Evolutionary conservation across 2,329 filamentous ascomycete genomes (phyloP).

Genomic region (Colletotrichum sansevieriae): DNA sequence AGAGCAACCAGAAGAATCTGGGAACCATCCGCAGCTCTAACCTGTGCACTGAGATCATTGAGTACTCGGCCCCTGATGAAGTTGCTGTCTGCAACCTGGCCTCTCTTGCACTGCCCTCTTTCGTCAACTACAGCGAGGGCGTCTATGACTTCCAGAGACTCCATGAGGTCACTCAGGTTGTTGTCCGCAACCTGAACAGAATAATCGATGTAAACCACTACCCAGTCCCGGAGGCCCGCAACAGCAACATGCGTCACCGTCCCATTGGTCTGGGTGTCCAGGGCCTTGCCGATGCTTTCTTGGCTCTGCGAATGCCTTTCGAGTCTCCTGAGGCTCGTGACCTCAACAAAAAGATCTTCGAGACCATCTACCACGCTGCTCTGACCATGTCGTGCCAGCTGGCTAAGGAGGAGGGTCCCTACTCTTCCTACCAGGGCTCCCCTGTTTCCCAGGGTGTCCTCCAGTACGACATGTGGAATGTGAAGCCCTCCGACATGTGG

Average conservation of each 20-base stretch:
- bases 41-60: slow-evolving; percentile 97
- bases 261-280: slow-evolving; percentile 97
- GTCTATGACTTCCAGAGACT: slow-evolving; percentile 97
- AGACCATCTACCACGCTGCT: slow-evolving; percentile 98
- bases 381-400: slow-evolving; percentile 90
- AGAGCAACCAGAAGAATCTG: slow-evolving; percentile 99
- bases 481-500: slow-evolving; percentile 94
- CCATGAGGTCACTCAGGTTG: slow-evolving; percentile 92
- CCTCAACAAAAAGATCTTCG: slow-evolving; percentile 98
- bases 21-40: slow-evolving; percentile 99
- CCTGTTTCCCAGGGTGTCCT: slow-evolving; percentile 95
- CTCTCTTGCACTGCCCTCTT: slow-evolving; percentile 91
- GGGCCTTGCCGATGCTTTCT: slow-evolving; percentile 97
- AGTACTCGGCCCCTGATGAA: slow-evolving; percentile 97
- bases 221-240: slow-evolving; percentile 91
- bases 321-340: slow-evolving; percentile 94
- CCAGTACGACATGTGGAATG: slow-evolving; percentile 99
- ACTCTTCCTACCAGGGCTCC: slow-evolving; percentile 92
- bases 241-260: slow-evolving; percentile 97
- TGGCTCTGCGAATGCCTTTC: slow-evolving; percentile 95
- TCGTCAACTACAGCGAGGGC: slow-evolving; percentile 86
- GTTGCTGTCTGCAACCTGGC: slow-evolving; percentile 99
- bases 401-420: slow-evolving; percentile 85
- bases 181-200: slow-evolving; percentile 96
- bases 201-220: slow-evolving; percentile 99